A percentile compares a stretch with the other conserved stretches of the same genome.
phyloP scores from a whole-genome alignment of 352 stramenopile genomes.

The Discostella stelligera region DNA sequence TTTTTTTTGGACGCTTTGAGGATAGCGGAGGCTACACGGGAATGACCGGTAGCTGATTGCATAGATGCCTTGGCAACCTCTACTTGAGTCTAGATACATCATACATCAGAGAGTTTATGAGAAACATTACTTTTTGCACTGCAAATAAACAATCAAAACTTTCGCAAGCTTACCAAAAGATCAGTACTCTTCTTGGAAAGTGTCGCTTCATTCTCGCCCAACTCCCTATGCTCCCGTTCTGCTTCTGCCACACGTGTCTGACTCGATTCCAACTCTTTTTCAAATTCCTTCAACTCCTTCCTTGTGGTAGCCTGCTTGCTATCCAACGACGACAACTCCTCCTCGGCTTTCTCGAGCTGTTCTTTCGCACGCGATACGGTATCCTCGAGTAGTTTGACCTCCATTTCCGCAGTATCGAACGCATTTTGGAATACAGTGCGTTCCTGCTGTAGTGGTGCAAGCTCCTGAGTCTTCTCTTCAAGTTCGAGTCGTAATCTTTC shows the following conservation, averaged over 20 bases:
- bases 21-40: slow-evolving; percentile 88
- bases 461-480: slow-evolving; percentile 79
- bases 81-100: slow-evolving; percentile 59
- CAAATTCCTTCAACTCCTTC: slow-evolving; percentile 52
- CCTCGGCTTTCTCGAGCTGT: slow-evolving; percentile 67
- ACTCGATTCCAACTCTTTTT: slow-evolving; percentile 59
- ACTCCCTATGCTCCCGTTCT: slow-evolving; percentile 81
- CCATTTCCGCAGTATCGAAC: slow-evolving; percentile 78
- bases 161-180: slow-evolving; percentile 54
- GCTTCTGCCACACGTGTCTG: slow-evolving; percentile 58
- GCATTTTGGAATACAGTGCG: slow-evolving; percentile 68
- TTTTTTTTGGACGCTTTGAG: slow-evolving; percentile 89
- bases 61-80: slow-evolving; percentile 86
- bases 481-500: slow-evolving; percentile 76
- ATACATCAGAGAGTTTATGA: slow-evolving; percentile 3
- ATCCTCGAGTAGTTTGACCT: slow-evolving; percentile 77
- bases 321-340: slow-evolving; percentile 77
- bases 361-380: slow-evolving; percentile 61
- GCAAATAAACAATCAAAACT: not conserved
- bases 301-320: slow-evolving; percentile 55
- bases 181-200: slow-evolving; percentile 70
- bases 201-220: slow-evolving; percentile 78
- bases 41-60: slow-evolving; percentile 83
- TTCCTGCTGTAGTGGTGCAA: slow-evolving; percentile 81
- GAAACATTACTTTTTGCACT: not conserved